Percentiles rank a stretch among this genome's conserved stretches.
Conservation (phyloP, 1,284 basidiomycete genomes). For the Trametes polyzona region DNA sequence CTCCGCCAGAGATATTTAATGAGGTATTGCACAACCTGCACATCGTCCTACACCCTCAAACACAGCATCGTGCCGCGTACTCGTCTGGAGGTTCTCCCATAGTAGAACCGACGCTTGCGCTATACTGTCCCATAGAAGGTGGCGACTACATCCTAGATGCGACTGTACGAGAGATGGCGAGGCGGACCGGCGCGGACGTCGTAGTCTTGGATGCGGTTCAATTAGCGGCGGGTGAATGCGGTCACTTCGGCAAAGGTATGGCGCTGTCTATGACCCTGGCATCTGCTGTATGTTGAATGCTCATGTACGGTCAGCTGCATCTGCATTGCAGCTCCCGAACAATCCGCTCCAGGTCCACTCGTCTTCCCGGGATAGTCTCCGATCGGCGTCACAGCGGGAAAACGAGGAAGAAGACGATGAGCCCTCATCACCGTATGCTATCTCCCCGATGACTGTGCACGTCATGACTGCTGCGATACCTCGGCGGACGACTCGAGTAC, state of each 20-base stretch:
- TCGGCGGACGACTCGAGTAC: constrained; percentile 43
- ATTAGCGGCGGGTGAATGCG: constrained; percentile 80
- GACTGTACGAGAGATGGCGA: constrained; percentile 77
- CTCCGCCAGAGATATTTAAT: constrained; percentile 64
- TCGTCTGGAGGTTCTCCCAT: constrained; percentile 52
- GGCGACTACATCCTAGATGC: constrained; percentile 77
- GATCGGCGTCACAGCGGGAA: constrained; percentile 32
- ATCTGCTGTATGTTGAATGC: neutral
- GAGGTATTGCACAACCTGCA: constrained; percentile 74
- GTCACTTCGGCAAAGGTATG: constrained; percentile 74
- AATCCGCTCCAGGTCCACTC: constrained; percentile 74
- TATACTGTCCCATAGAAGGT: constrained; percentile 89
- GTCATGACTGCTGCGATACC: constrained; percentile 51
- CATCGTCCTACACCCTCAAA: constrained; percentile 77
- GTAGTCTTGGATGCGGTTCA: constrained; percentile 81
- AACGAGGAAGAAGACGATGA: constrained; percentile 57
- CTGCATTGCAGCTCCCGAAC: constrained; percentile 63
- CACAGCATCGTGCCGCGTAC: constrained; percentile 74
- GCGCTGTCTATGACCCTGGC: constrained; percentile 8
- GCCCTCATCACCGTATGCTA: constrained; percentile 35
- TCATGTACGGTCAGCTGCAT: constrained; percentile 50
- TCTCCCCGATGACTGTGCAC: constrained; percentile 64
- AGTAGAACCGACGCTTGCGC: constrained; percentile 74
- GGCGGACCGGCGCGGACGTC: constrained; percentile 74
- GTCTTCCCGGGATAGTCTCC: constrained; percentile 33